Evolutionary conservation across 768 basidiomycete genomes (phyloP).

Genomic region (Cubamyces sp.): DNA sequence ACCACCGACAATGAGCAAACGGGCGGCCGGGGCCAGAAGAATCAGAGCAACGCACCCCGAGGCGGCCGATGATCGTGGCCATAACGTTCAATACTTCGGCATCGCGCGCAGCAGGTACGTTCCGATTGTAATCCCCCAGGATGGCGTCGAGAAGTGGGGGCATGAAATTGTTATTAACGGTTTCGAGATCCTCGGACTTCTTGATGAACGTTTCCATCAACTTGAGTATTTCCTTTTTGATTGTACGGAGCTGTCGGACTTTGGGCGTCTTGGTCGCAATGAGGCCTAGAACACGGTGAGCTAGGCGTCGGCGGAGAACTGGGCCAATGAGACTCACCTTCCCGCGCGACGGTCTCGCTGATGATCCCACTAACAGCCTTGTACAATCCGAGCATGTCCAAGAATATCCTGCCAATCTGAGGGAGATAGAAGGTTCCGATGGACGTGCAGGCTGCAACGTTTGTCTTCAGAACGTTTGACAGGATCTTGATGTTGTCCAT

Average conservation of each 20-base stretch:
- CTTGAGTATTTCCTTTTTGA: constrained; percentile 98
- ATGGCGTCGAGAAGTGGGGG: constrained; percentile 96
- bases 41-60: constrained; percentile 67
- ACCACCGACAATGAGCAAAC: constrained; percentile 15
- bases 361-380: constrained; percentile 97
- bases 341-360: constrained; percentile 85
- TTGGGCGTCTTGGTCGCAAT: constrained; percentile 98
- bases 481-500: constrained; percentile 96
- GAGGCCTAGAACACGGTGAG: constrained; percentile 52
- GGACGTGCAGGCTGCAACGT: constrained; percentile 95
- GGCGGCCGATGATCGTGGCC: constrained; percentile 87
- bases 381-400: constrained; percentile 98
- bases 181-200: constrained; percentile 95
- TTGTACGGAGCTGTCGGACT: constrained; percentile 90
- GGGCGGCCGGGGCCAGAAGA: constrained; percentile 4
- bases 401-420: constrained; percentile 94
- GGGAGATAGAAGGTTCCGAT: constrained; percentile 97
- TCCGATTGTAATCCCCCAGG: constrained; percentile 95
- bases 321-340: constrained; percentile 53
- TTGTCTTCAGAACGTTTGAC: constrained; percentile 96
- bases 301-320: background rate
- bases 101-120: constrained; percentile 91
- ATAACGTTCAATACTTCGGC: constrained; percentile 98
- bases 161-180: constrained; percentile 90
- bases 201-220: constrained; percentile 97